Evolutionary conservation across 345 rosid species (phyloP).

Genomic region (Clarkia xantiana): DNA sequence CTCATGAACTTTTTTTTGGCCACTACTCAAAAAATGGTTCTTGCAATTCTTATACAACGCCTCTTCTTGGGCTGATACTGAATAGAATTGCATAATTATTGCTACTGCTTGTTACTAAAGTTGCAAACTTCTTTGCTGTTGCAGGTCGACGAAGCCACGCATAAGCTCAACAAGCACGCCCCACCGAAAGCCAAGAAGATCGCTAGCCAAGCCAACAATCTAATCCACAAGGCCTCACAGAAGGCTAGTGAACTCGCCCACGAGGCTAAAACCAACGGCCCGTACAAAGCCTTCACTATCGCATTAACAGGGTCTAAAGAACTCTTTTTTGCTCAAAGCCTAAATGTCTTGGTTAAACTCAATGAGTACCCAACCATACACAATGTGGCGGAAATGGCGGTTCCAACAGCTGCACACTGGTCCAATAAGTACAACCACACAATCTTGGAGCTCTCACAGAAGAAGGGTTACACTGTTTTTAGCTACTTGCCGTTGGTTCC

Average conservation of each 20-base stretch:
- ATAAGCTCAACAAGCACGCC: constrained; percentile 55
- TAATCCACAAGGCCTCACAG: constrained; percentile 26
- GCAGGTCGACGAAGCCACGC: constrained; percentile 55
- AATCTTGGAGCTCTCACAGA: constrained; percentile 21
- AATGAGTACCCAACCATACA: constrained; percentile 34
- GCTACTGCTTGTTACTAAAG: too few species aligned
- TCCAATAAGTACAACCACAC: constrained; percentile 38
- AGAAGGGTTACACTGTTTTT: constrained; percentile 44
- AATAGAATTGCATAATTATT: too few species aligned
- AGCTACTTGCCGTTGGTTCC: constrained; percentile 57
- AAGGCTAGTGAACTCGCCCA: constrained; percentile 35
- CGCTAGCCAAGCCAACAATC: constrained; percentile 19
- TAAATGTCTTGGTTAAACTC: constrained; percentile 42
- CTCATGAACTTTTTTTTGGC: too few species aligned
- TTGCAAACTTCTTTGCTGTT: not conserved
- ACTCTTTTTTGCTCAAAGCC: constrained; percentile 32
- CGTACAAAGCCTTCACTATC: constrained; percentile 35
- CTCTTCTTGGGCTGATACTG: too few species aligned
- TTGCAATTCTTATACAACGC: too few species aligned
- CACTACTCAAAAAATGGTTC: too few species aligned
- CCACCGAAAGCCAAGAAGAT: constrained; percentile 49
- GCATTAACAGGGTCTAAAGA: constrained; percentile 36
- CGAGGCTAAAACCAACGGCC: constrained; percentile 49
- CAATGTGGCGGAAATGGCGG: constrained; percentile 26
- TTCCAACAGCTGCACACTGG: constrained; percentile 45